Conservation (phyloP, 495 filamentous ascomycete genomes). For the Talaromyces thailandensis region DNA sequence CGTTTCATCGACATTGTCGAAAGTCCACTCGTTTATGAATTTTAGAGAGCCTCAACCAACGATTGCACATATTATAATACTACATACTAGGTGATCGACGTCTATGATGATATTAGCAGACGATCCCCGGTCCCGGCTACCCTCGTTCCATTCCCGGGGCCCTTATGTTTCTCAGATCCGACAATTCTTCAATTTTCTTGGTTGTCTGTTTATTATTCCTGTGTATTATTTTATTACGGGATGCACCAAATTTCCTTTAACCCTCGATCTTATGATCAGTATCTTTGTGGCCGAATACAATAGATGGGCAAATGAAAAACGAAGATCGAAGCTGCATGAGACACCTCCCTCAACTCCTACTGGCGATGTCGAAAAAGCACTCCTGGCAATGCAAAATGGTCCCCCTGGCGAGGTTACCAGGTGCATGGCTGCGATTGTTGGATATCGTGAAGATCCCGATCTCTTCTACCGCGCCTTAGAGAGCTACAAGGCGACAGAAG, state of each 20-base stretch:
- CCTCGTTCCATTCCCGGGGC: slow-evolving; percentile 13
- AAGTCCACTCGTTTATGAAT: neutral
- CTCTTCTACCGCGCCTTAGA: slow-evolving; percentile 20
- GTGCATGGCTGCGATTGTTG: slow-evolving; percentile 23
- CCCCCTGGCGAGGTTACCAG: slow-evolving; percentile 4
- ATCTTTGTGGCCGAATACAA: slow-evolving; percentile 20
- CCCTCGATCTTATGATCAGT: slow-evolving; percentile 16
- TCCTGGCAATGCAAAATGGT: neutral
- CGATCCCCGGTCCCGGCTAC: slow-evolving; percentile 5
- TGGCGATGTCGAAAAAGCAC: slow-evolving; percentile 12
- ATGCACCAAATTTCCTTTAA: slow-evolving; percentile 16
- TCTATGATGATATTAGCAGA: neutral
- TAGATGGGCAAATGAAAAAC: slow-evolving; percentile 15
- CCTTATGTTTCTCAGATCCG: slow-evolving; percentile 16
- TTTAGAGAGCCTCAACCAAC: neutral
- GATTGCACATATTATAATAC: neutral
- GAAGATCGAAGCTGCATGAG: slow-evolving; percentile 4
- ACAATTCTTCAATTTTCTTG: slow-evolving; percentile 18
- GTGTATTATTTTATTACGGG: slow-evolving; percentile 15
- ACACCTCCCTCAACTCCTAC: slow-evolving; percentile 6
- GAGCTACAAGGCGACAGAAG: slow-evolving; percentile 18
- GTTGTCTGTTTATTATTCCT: slow-evolving; percentile 16
- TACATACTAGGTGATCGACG: neutral
- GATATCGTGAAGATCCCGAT: slow-evolving; percentile 25
- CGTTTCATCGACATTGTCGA: neutral